These are phyloP conservation scores for Ensete ventricosum DNA, from an alignment of 176 grass and related monocot species.

Conservation along the genomic window DNA sequence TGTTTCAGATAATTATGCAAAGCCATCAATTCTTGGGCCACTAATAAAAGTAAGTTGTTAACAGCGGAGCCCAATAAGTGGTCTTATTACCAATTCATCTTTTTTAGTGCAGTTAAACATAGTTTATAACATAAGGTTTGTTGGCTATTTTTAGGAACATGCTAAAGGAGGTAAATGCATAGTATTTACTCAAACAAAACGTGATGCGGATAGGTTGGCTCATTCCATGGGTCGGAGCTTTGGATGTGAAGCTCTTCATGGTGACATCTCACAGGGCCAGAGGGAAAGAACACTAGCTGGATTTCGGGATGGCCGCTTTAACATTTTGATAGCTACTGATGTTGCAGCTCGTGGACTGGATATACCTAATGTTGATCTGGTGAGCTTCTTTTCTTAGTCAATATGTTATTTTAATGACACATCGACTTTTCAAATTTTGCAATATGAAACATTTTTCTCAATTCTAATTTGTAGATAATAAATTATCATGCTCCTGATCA, in stretches of 20 bases:
- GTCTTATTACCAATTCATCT: neutral
- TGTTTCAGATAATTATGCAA: conserved; percentile 63
- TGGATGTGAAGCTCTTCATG: conserved; percentile 70
- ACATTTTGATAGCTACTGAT: conserved; percentile 81
- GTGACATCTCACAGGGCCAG: conserved; percentile 93
- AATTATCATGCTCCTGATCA: too few species aligned
- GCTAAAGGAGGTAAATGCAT: conserved; percentile 95
- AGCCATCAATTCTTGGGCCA: conserved; percentile 68
- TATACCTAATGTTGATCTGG: conserved; percentile 97
- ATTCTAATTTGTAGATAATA: too few species aligned
- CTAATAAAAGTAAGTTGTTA: conserved; percentile 18
- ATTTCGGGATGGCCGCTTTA: conserved; percentile 82
- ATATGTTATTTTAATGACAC: too few species aligned
- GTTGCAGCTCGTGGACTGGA: conserved; percentile 87
- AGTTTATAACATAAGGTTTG: neutral
- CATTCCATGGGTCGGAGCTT: conserved; percentile 79
- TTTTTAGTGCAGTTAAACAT: neutral
- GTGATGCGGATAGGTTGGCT: conserved; percentile 75
- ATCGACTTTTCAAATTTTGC: too few species aligned
- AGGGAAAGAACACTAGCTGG: conserved; percentile 75
- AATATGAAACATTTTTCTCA: too few species aligned
- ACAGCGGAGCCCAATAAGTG: neutral
- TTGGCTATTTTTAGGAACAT: conserved; percentile 49
- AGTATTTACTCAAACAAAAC: conserved; percentile 94
- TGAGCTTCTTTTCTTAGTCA: conserved; percentile 18